Conservation (phyloP, 306 rosid genomes). For the Sophora flavescens region DNA sequence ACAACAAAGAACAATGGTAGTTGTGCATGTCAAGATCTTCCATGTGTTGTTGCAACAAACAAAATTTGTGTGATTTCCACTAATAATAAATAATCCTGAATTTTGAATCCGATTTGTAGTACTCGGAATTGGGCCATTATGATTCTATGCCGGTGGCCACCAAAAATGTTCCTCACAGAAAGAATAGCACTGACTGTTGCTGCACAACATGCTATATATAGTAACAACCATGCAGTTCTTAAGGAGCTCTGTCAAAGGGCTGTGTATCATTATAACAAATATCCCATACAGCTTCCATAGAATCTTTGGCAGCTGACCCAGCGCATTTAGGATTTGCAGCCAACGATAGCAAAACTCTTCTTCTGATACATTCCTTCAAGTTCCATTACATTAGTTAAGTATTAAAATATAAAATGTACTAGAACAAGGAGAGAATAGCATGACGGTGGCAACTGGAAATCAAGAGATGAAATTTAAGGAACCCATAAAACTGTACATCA, state of each 20-base stretch:
- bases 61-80: neutral
- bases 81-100: neutral
- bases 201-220: neutral
- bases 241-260: slow-evolving; percentile 79
- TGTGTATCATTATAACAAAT: slow-evolving; percentile 77
- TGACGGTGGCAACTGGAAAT: neutral
- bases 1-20: neutral
- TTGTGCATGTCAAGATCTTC: neutral
- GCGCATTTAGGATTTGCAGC: slow-evolving; percentile 62
- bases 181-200: slow-evolving; percentile 34
- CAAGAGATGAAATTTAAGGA: slow-evolving; percentile 8
- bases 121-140: neutral
- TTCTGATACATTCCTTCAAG: slow-evolving; percentile 81
- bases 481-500: neutral
- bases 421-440: slow-evolving; percentile 3
- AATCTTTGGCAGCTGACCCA: slow-evolving; percentile 72
- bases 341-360: slow-evolving; percentile 74
- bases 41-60: neutral
- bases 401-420: slow-evolving; percentile 1
- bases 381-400: slow-evolving; percentile 30
- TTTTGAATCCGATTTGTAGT: neutral
- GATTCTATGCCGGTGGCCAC: neutral
- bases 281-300: slow-evolving; percentile 95
- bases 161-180: slow-evolving; percentile 29
- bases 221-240: slow-evolving; percentile 15